Evolutionary conservation across 345 rosid genomes (phyloP).

Genomic region (Mangifera indica): DNA sequence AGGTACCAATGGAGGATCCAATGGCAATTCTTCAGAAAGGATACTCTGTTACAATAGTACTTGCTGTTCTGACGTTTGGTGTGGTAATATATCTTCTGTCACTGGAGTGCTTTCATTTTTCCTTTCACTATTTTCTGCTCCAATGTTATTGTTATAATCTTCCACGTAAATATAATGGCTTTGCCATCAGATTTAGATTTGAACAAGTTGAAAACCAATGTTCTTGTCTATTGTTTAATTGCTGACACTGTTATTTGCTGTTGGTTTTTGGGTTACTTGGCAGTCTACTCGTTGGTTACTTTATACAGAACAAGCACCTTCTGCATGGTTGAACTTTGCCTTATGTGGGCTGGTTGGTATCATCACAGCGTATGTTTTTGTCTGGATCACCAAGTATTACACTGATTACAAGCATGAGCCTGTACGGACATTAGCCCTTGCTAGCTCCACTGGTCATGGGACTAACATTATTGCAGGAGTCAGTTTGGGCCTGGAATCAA

Average conservation of each 20-base stretch:
- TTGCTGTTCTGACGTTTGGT: constrained; percentile 85
- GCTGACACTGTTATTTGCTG: constrained; percentile 14
- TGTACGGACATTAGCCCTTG: constrained; percentile 84
- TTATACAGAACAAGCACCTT: constrained; percentile 93
- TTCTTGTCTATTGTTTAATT: constrained; percentile 14
- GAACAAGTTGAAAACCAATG: constrained; percentile 6
- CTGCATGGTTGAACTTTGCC: constrained; percentile 95
- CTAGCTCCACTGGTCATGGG: constrained; percentile 98
- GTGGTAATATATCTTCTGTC: constrained; percentile 56
- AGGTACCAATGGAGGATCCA: constrained; percentile 84
- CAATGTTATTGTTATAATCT: background rate
- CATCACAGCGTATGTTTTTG: constrained; percentile 87
- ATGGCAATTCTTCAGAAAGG: constrained; percentile 98
- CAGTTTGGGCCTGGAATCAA: constrained; percentile 97
- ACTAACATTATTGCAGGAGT: constrained; percentile 98
- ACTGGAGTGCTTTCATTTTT: background rate
- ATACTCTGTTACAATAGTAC: constrained; percentile 77
- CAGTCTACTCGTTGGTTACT: constrained; percentile 99
- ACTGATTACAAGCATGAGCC: constrained; percentile 99
- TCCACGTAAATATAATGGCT: background rate
- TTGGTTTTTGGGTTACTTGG: constrained; percentile 26
- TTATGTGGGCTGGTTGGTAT: constrained; percentile 97
- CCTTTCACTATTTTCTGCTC: constrained; percentile 6
- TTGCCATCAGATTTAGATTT: background rate
- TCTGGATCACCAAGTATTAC: constrained; percentile 92